Percentiles rank a stretch among this genome's conserved stretches.
Conservation (phyloP, 495 filamentous ascomycete species). For the Tuber magnatum region DNA sequence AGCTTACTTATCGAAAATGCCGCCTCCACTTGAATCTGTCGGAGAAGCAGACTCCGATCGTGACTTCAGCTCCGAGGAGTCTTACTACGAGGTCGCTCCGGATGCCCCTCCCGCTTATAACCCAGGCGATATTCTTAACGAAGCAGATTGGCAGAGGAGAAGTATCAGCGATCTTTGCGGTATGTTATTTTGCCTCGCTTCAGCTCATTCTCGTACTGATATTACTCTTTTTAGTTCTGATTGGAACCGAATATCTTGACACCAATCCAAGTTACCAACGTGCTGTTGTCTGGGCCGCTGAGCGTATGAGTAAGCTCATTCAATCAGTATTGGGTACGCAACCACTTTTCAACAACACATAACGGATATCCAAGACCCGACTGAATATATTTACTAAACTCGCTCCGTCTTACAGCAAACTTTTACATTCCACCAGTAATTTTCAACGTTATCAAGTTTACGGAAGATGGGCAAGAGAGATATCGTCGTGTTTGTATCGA, state of each 20-base stretch:
- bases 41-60: not conserved
- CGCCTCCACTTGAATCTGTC: not conserved
- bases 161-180: constrained; percentile 1
- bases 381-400: not conserved
- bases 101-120: not conserved
- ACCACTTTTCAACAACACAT: not conserved
- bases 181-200: not conserved
- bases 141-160: constrained; percentile 5
- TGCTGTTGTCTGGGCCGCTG: constrained; percentile 47
- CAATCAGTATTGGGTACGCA: constrained; percentile 45
- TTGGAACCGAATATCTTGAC: constrained; percentile 41
- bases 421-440: constrained; percentile 50
- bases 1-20: not conserved
- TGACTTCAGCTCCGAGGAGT: not conserved
- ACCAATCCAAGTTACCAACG: constrained; percentile 49
- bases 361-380: not conserved
- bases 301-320: constrained; percentile 43
- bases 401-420: constrained; percentile 37
- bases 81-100: not conserved
- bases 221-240: constrained; percentile 33
- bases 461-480: constrained; percentile 21
- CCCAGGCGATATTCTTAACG: not conserved
- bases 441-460: constrained; percentile 43
- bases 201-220: not conserved
- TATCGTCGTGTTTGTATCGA: constrained; percentile 44